Conservation (phyloP, 495 filamentous ascomycete genomes). For the Neurospora sp. region DNA sequence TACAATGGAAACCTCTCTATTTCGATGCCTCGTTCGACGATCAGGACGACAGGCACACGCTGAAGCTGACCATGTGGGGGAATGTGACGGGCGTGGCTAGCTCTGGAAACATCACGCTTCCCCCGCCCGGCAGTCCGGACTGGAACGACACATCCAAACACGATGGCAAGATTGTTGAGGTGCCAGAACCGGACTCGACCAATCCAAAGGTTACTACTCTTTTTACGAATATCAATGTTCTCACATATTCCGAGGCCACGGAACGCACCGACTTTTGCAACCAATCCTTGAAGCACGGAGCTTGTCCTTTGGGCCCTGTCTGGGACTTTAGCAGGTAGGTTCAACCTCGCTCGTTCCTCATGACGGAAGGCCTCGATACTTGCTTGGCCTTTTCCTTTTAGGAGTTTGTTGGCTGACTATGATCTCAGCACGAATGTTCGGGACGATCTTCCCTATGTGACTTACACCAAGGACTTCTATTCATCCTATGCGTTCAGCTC, state of each 20-base stretch:
- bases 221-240: slow-evolving; percentile 53
- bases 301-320: slow-evolving; percentile 66
- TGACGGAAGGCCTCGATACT: background rate
- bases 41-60: slow-evolving; percentile 46
- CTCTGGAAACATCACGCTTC: slow-evolving; percentile 30
- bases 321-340: slow-evolving; percentile 50
- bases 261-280: slow-evolving; percentile 53
- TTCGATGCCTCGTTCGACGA: slow-evolving; percentile 66
- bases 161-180: slow-evolving; percentile 66
- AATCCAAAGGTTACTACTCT: slow-evolving; percentile 62
- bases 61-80: slow-evolving; percentile 78
- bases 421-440: slow-evolving; percentile 18
- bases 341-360: slow-evolving; percentile 4
- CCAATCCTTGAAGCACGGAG: slow-evolving; percentile 43
- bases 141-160: slow-evolving; percentile 45
- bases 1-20: slow-evolving; percentile 75
- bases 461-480: slow-evolving; percentile 63
- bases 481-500: slow-evolving; percentile 80
- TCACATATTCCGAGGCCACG: slow-evolving; percentile 60
- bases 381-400: background rate
- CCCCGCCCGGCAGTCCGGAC: slow-evolving; percentile 43
- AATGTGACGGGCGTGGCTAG: slow-evolving; percentile 65
- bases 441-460: slow-evolving; percentile 39
- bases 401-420: background rate
- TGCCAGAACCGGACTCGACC: slow-evolving; percentile 34